Base-by-base conservation (phyloP, 2,329 filamentous ascomycete genomes). In the Cladosporium halotolerans region DNA sequence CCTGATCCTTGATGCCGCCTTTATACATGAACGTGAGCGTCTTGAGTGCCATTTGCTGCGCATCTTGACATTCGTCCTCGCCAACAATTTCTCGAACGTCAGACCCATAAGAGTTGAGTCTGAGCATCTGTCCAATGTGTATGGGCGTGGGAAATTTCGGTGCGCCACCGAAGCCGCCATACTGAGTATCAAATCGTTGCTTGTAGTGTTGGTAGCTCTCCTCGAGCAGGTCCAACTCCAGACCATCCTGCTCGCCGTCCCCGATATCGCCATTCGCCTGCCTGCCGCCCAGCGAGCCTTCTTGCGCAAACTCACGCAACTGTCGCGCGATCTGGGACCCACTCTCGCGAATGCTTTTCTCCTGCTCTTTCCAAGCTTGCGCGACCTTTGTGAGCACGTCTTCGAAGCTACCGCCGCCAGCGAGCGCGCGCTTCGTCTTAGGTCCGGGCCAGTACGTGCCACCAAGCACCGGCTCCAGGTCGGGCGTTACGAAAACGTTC, bases 361-460 rank as follows among this genome's bases (percentile, higher is more conserved):
- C 87, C 68, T 97, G 89, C 50, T 89, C 88, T 55, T 80, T 78
- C 93, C 93, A 99, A 10, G 83, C 76, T 57, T 79, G 75, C 8
- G 76, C 63, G 18, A 97, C 80, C 70, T 95, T 96, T 62, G 86
- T 78, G 47, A 96, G 70, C 33, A 97, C 89, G 16, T 85, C 83
- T 39, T 95, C 76, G 62, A 96, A 96, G 40, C 88, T 85, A n/a
- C 88, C 79, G 4, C 85, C 81, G 43, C 77, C 77, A 19, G 73
- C 71, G 46, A 65, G 67, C 5, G 66, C 66, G 60, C 65, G 73
- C 56, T 69, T 76, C 4, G 83, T 81, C 45, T 83, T 84, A 0
- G 90, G 88, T 0, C 88, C 88, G 3, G 91, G 89, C 88, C 90
- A 97, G 70, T 96, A 97, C 8, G 92, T 96, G 19, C 92, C 92